Percentiles rank a stretch among this genome's conserved stretches.
phyloP scores from a whole-genome alignment of 2,329 filamentous ascomycete genomes.

The Penicillium sp. region DNA sequence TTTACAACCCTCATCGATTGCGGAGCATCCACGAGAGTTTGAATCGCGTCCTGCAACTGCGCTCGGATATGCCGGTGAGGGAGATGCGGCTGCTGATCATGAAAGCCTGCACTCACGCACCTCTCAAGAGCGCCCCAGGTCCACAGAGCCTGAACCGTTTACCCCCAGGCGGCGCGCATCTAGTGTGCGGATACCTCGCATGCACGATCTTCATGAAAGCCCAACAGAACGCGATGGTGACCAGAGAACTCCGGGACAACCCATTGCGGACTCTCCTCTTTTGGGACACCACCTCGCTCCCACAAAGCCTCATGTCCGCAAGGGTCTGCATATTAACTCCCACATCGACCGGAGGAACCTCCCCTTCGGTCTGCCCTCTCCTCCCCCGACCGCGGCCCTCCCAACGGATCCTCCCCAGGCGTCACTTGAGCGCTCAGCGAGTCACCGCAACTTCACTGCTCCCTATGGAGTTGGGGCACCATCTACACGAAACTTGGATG shows the following conservation, averaged over 20 bases:
- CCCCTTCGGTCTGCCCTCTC: constrained; percentile 24
- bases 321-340: constrained; percentile 13
- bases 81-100: constrained; percentile 6
- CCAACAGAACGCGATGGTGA: neutral
- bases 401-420: constrained; percentile 19
- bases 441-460: constrained; percentile 19
- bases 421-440: constrained; percentile 2
- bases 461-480: constrained; percentile 2
- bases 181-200: constrained; percentile 15
- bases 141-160: constrained; percentile 10
- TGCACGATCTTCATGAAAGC: constrained; percentile 14
- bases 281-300: constrained; percentile 13
- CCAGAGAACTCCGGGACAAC: constrained; percentile 1
- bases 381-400: constrained; percentile 27
- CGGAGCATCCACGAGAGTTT: constrained; percentile 11
- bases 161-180: constrained; percentile 12
- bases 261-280: constrained; percentile 22
- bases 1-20: constrained; percentile 15
- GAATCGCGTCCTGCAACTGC: constrained; percentile 8
- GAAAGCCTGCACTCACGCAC: constrained; percentile 5
- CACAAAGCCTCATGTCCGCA: constrained; percentile 1
- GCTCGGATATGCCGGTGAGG: constrained; percentile 6
- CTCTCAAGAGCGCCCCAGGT: constrained; percentile 15
- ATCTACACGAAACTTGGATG: constrained; percentile 10
- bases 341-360: constrained; percentile 14